Evolutionary conservation across 805 yeast genomes (phyloP), one percentile per base, ranked within the genome.

Genomic region (Hanseniaspora jakobsenii): DNA sequence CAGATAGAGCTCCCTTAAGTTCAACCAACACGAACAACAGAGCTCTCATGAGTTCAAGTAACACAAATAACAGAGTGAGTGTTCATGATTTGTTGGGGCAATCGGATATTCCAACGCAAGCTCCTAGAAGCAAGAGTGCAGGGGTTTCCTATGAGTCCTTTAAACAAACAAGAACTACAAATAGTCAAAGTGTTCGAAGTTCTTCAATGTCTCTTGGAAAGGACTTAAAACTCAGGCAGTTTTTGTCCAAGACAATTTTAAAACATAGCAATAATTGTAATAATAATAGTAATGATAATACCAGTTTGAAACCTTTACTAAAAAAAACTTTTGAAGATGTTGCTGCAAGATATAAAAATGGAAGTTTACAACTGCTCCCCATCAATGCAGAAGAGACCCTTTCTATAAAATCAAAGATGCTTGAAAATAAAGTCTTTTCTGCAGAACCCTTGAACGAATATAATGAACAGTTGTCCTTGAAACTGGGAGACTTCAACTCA

Each of bases 211-310:
- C 46, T 3, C 18, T 42, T 9, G 46, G 46, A 8, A 34, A 39
- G 29, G 46, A 42, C 21, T 39, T 42, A 14, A 29, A 34, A 12
- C 19, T 42, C 9, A 42, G 22, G 35, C 46, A 42, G 8, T 13
- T 42, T 7, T 21, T 42, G 1, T 19, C 14, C 5, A 28, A 26
- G 18, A 7, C 46, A 12, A 35, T 42, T 13, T 9, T 21, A 26
- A 42, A 42, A 23, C 32, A 35, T 16, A n/a, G 17, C 13, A n/a
- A 10, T 3, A 35, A 4, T 29, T 52, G 12, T 52, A 52, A 32
- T 51, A 57, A 14, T 59, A 55, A 38, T 60, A 63, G 63, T 56
- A 56, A 35, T n/a, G n/a, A n/a, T n/a, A n/a, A n/a, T n/a, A n/a
- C n/a, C n/a, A n/a, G n/a, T n/a, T n/a, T n/a, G n/a, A n/a, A n/a